These are phyloP conservation scores for Lactuca saligna DNA, from an alignment of 129 eudicot species.

Conservation along the genomic window DNA sequence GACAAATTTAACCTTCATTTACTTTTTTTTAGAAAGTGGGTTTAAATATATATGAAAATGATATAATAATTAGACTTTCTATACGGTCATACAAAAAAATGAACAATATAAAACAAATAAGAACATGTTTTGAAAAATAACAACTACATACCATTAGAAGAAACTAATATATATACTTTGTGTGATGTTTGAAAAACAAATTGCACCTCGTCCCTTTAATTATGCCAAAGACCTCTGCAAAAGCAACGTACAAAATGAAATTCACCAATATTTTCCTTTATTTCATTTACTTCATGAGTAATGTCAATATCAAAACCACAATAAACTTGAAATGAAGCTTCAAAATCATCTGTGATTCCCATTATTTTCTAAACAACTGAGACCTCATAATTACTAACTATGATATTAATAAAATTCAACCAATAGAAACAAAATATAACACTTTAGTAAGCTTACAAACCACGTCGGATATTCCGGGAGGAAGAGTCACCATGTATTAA, in stretches of 20 bases:
- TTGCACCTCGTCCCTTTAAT: slow-evolving; percentile 65
- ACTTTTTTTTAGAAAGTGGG: too few species aligned
- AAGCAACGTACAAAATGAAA: background rate
- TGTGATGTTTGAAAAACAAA: slow-evolving; percentile 68
- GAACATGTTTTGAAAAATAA: background rate
- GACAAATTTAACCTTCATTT: too few species aligned
- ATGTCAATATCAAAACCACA: slow-evolving; percentile 91
- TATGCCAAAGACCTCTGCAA: slow-evolving; percentile 80
- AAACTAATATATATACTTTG: slow-evolving; percentile 88
- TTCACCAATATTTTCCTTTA: slow-evolving; percentile 48
- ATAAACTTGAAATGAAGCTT: slow-evolving; percentile 91
- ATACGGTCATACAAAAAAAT: background rate
- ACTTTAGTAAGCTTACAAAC: slow-evolving; percentile 54
- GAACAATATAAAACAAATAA: background rate
- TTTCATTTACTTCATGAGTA: slow-evolving; percentile 78
- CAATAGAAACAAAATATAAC: background rate
- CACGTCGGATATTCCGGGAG: slow-evolving; percentile 94
- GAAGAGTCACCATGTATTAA: slow-evolving; percentile 85
- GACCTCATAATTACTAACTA: background rate
- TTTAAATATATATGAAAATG: too few species aligned
- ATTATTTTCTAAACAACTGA: slow-evolving; percentile 52
- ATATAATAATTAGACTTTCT: background rate
- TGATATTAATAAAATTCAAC: slow-evolving; percentile 5
- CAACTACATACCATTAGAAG: slow-evolving; percentile 68
- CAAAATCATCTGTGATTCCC: slow-evolving; percentile 95